Percentiles rank a stretch among this genome's conserved stretches.
These are phyloP conservation scores for Ensete ventricosum DNA, from an alignment of 176 grass and related monocot species.

Conservation along the genomic window DNA sequence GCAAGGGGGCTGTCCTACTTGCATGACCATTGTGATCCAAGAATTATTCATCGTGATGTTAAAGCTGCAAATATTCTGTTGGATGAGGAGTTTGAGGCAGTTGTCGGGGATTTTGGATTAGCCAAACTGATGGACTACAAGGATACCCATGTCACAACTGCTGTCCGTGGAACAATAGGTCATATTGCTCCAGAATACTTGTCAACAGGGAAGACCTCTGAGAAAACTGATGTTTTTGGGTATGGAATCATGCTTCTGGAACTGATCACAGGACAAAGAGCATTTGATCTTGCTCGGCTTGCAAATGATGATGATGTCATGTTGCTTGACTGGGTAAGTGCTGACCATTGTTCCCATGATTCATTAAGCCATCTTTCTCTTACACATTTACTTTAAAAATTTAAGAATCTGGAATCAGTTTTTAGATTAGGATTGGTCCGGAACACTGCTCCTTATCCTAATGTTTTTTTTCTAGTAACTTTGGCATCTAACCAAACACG, in stretches of 20 bases:
- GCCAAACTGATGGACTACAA: constrained; percentile 12
- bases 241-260: constrained; percentile 10
- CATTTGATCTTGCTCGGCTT: constrained; percentile 5
- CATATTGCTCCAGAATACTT: constrained; percentile 11
- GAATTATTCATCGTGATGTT: constrained; percentile 9
- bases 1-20: constrained; percentile 9
- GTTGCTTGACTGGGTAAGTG: constrained; percentile 9
- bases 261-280: constrained; percentile 5
- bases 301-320: constrained; percentile 10
- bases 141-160: constrained; percentile 8
- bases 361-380: neutral
- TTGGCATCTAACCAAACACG: too few relatives aligned
- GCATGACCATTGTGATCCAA: constrained; percentile 11
- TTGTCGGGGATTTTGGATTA: constrained; percentile 7
- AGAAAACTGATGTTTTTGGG: constrained; percentile 11
- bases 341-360: neutral
- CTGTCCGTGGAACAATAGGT: constrained; percentile 7
- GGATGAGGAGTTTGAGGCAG: constrained; percentile 2
- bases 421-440: neutral
- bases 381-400: neutral
- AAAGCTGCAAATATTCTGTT: constrained; percentile 13
- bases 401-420: neutral
- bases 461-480: neutral
- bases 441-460: neutral
- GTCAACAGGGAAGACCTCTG: constrained; percentile 5